Evolutionary conservation across 345 rosid genomes (phyloP), one percentile per base, ranked within the genome.

Genomic region (Mangifera indica): DNA sequence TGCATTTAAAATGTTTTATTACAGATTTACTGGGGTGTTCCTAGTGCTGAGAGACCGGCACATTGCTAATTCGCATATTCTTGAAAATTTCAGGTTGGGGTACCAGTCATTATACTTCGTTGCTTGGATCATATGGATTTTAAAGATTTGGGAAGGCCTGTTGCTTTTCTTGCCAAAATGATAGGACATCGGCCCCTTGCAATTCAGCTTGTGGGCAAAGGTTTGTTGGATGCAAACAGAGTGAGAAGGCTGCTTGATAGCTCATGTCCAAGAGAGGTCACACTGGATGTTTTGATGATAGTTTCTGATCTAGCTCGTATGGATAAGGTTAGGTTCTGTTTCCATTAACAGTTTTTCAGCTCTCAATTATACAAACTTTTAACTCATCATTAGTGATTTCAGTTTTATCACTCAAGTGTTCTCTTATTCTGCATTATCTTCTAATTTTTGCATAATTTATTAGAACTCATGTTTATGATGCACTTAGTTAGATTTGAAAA

Each of bases 91-190:
- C 89, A 95, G 99, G 86, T 86, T 71, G 98, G 91, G 71, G 81
- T 89, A 72, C 98, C 97, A 10, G 79, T 84, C 60, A 74, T 82
- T 46, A 76, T 89, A 18, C 88, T 92, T 54, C 87, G 84, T 42
- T 84, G 98, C 84, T 83, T 92, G 85, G 98, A 89, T 66, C 93
- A 92, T 24, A 60, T 95, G 83, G 98, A 89, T 34, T 54, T 82
- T 37, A 95, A 86, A 77, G 96, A 95, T 85, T 71, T 89, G 49
- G 98, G 90, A 64, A 88, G 89, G 75, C 84, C 89, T 24, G 94
- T 95, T 70, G 99, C 99, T 44, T 88, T 92, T 78, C 80, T 95
- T 75, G 99, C 99, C 79, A 92, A 95, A 81, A 85, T 95, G 97
- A 80, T 83, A 59, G 85, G 87, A 37, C 90, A 89, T 77, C 79